phyloP scores from a whole-genome alignment of 768 basidiomycete species.

The Sarcodon aspratus region DNA sequence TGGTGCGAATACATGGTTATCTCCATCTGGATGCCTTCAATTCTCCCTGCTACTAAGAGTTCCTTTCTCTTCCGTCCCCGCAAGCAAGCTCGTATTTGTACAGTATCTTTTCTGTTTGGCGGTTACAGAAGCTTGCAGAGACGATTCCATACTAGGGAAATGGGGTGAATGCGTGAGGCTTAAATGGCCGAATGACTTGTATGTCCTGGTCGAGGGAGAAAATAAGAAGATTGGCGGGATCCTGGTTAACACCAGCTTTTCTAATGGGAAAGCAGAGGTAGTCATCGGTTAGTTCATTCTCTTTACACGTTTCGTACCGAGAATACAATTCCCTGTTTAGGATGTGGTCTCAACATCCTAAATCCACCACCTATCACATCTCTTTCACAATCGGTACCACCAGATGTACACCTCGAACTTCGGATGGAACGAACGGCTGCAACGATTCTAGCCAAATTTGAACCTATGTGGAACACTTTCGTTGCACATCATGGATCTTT shows the following conservation, averaged over 20 bases:
- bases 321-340: slow-evolving; percentile 25
- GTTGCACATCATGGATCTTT: slow-evolving; percentile 58
- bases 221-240: slow-evolving; percentile 82
- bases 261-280: slow-evolving; percentile 59
- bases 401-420: slow-evolving; percentile 22
- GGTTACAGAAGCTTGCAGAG: slow-evolving; percentile 75
- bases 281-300: slow-evolving; percentile 55
- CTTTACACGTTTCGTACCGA: not conserved
- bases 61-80: slow-evolving; percentile 35
- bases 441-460: slow-evolving; percentile 65
- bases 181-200: slow-evolving; percentile 98
- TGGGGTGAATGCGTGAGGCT: slow-evolving; percentile 53
- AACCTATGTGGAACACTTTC: slow-evolving; percentile 68
- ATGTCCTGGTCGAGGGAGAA: slow-evolving; percentile 39
- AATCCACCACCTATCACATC: slow-evolving; percentile 79
- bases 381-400: slow-evolving; percentile 52
- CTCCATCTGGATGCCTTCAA: slow-evolving; percentile 80
- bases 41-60: slow-evolving; percentile 69
- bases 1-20: slow-evolving; percentile 86
- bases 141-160: slow-evolving; percentile 35
- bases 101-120: slow-evolving; percentile 91
- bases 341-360: slow-evolving; percentile 81
- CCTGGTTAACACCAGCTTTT: slow-evolving; percentile 79
- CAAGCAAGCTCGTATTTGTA: slow-evolving; percentile 73
- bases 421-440: slow-evolving; percentile 71